These are phyloP conservation scores for Cucurbitaria berberidis DNA, from an alignment of 2,329 filamentous ascomycete genomes.

Conservation along the genomic window DNA sequence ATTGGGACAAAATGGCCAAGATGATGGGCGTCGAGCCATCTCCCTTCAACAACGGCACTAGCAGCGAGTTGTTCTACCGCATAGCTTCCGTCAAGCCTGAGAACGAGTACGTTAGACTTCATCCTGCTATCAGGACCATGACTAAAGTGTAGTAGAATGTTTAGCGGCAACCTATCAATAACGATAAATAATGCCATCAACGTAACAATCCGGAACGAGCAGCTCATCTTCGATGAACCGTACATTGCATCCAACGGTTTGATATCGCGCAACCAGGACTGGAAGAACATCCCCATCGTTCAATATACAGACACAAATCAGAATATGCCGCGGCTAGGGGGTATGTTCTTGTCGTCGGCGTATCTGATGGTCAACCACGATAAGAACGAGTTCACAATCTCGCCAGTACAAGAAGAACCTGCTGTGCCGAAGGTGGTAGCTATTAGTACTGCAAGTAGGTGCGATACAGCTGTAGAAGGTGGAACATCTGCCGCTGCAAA, in stretches of 20 bases:
- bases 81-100: background rate
- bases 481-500: background rate
- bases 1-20: conserved; percentile 1
- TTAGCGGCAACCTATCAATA: conserved; percentile 2
- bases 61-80: background rate
- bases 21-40: background rate
- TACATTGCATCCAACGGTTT: conserved; percentile 2
- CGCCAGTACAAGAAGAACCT: background rate
- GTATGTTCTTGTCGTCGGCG: conserved; percentile 9
- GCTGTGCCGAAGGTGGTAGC: background rate
- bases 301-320: background rate
- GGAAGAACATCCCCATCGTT: conserved; percentile 2
- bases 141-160: background rate
- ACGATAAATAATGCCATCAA: background rate
- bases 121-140: background rate
- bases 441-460: conserved; percentile 3
- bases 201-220: conserved; percentile 1
- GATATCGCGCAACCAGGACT: background rate
- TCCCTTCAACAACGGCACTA: background rate
- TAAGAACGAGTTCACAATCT: conserved; percentile 7
- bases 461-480: background rate
- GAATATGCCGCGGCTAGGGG: conserved; percentile 9
- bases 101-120: background rate
- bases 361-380: conserved; percentile 10
- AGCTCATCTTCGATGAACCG: conserved; percentile 8